Evolutionary conservation across 768 basidiomycete genomes (phyloP).

Genomic region (Leucogyrophana mollusca): DNA sequence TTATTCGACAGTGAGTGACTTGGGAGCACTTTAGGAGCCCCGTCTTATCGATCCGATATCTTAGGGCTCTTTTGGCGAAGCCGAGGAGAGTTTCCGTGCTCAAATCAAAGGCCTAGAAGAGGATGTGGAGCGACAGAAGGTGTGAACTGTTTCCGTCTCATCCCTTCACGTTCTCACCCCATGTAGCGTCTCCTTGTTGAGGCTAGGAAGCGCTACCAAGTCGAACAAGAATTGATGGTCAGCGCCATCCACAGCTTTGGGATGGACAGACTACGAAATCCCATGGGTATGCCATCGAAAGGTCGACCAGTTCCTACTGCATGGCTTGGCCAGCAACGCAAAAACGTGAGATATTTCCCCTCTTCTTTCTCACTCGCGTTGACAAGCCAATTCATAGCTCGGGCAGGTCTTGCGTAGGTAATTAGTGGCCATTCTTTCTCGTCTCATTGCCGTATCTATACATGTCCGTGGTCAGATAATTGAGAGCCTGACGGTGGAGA

Average conservation of each 20-base stretch:
- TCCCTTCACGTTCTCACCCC: neutral
- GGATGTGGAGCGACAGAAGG: conserved; percentile 59
- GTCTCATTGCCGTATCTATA: neutral
- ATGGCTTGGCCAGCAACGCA: conserved; percentile 71
- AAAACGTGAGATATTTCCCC: conserved; percentile 31
- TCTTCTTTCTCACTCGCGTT: neutral
- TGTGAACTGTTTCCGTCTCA: conserved; percentile 15
- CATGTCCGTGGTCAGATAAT: neutral
- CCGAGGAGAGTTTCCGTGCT: conserved; percentile 60
- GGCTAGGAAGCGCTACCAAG: conserved; percentile 57
- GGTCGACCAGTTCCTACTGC: conserved; percentile 51
- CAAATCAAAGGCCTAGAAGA: conserved; percentile 68
- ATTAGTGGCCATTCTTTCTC: neutral
- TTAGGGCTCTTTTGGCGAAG: conserved; percentile 67
- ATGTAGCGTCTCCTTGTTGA: conserved; percentile 51
- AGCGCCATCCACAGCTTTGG: conserved; percentile 71
- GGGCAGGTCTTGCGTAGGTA: conserved; percentile 27
- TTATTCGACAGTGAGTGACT: conserved; percentile 40
- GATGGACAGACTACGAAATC: conserved; percentile 60
- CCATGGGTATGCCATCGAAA: conserved; percentile 50
- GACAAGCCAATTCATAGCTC: conserved; percentile 16
- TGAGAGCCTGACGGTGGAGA: neutral
- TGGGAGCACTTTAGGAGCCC: neutral
- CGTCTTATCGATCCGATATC: conserved; percentile 9
- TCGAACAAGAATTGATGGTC: conserved; percentile 82